These are phyloP conservation scores for Candida berthetii DNA, from an alignment of 805 yeast genomes.

Conservation along the genomic window DNA sequence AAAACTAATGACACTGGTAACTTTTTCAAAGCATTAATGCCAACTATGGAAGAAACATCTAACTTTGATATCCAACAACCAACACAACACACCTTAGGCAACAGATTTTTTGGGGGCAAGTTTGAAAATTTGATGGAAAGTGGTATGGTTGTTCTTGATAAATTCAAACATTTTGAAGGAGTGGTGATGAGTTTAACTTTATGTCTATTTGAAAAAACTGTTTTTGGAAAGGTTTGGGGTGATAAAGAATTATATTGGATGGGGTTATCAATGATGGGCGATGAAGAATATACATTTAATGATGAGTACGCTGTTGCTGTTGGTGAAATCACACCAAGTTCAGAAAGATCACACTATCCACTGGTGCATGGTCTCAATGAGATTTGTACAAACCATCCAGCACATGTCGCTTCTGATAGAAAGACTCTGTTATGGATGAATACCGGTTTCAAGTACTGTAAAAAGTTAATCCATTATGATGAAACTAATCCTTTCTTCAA, in stretches of 20 bases:
- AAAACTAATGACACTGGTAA: constrained; percentile 11
- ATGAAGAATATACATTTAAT: constrained; percentile 24
- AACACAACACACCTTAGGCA: constrained; percentile 21
- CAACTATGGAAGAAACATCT: constrained; percentile 9
- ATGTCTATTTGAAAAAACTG: constrained; percentile 14
- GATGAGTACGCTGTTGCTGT: constrained; percentile 23
- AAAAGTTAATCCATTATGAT: constrained; percentile 18
- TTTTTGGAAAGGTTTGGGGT: constrained; percentile 29
- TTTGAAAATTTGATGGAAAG: constrained; percentile 24
- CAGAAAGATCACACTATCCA: constrained; percentile 4
- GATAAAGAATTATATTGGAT: constrained; percentile 28
- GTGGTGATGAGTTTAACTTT: constrained; percentile 10
- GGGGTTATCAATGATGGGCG: constrained; percentile 15
- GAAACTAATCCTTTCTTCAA: constrained; percentile 5
- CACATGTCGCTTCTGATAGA: constrained; percentile 41
- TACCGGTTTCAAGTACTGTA: constrained; percentile 45
- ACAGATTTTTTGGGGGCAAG: constrained; percentile 31
- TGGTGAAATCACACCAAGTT: constrained; percentile 22
- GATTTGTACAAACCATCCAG: constrained; percentile 51
- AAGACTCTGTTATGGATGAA: constrained; percentile 46
- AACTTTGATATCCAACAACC: neutral
- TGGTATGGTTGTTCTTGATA: constrained; percentile 20
- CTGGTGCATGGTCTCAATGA: constrained; percentile 17
- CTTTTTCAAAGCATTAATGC: constrained; percentile 15
- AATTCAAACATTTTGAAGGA: constrained; percentile 12